These are phyloP conservation scores for Bipolaris gigantea DNA, from an alignment of 2,329 filamentous ascomycete genomes.

Conservation along the genomic window DNA sequence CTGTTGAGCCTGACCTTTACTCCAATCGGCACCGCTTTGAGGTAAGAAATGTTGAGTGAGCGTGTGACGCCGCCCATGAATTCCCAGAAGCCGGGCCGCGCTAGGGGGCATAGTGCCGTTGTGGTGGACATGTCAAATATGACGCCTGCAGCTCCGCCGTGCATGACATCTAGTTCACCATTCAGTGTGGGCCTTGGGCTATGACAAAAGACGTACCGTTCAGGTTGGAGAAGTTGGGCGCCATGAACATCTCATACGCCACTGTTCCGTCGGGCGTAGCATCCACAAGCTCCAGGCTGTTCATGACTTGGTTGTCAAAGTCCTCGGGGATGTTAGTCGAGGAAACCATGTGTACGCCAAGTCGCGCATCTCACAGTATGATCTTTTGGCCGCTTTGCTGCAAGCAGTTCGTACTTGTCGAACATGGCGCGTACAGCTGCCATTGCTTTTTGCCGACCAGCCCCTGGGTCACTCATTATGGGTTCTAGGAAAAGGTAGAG, in stretches of 20 bases:
- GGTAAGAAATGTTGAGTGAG: constrained; percentile 55
- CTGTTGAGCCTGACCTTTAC: constrained; percentile 50
- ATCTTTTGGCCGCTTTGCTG: constrained; percentile 32
- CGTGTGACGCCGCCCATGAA: constrained; percentile 57
- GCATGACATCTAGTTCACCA: constrained; percentile 42
- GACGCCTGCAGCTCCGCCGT: constrained; percentile 45
- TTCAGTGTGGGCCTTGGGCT: constrained; percentile 2
- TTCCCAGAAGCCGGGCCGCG: constrained; percentile 55
- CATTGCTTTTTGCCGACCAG: constrained; percentile 39
- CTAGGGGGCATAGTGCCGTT: constrained; percentile 53
- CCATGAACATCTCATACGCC: constrained; percentile 39
- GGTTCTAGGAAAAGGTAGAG: neutral
- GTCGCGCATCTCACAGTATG: constrained; percentile 32
- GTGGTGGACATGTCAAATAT: constrained; percentile 52
- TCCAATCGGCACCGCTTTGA: constrained; percentile 53
- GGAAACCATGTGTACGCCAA: neutral
- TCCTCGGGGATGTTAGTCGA: constrained; percentile 28
- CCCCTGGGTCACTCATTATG: constrained; percentile 29
- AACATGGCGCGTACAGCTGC: constrained; percentile 44
- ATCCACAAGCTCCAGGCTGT: constrained; percentile 42
- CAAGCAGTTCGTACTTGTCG: constrained; percentile 41
- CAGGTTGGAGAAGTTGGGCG: constrained; percentile 44
- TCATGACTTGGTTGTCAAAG: constrained; percentile 45
- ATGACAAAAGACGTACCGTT: constrained; percentile 32
- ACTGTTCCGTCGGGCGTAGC: constrained; percentile 42